Evolutionary conservation across 2,329 filamentous ascomycete species (phyloP).

Genomic region (Pyrenochaeta sp.): DNA sequence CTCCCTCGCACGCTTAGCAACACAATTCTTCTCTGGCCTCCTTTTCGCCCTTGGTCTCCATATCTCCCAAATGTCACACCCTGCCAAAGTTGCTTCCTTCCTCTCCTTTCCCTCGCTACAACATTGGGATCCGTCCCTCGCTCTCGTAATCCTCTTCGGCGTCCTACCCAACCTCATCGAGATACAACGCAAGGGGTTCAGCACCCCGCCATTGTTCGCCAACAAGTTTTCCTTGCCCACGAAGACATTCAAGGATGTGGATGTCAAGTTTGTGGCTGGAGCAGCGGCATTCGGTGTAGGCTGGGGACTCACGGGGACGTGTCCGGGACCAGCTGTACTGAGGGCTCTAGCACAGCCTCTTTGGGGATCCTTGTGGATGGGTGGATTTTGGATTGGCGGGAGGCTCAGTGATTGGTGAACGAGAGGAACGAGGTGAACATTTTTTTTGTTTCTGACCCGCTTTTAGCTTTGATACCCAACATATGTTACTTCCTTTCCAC

Average conservation of each 20-base stretch:
- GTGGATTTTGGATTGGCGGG: conserved; percentile 56
- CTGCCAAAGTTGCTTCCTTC: conserved; percentile 61
- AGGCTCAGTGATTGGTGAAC: conserved; percentile 1
- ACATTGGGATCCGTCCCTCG: conserved; percentile 61
- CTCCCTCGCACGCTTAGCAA: conserved; percentile 43
- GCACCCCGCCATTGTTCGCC: conserved; percentile 52
- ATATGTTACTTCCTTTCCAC: neutral
- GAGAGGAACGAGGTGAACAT: neutral
- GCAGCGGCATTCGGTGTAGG: conserved; percentile 59
- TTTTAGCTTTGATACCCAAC: conserved; percentile 1
- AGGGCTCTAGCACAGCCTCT: conserved; percentile 56
- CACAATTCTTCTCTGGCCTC: conserved; percentile 57
- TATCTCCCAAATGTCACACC: conserved; percentile 61
- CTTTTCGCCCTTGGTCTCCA: conserved; percentile 62
- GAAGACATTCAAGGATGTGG: conserved; percentile 56
- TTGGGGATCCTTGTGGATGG: conserved; percentile 59
- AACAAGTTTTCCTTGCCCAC: conserved; percentile 55
- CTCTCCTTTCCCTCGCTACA: conserved; percentile 54
- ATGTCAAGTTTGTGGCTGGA: conserved; percentile 59
- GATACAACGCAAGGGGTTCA: conserved; percentile 31
- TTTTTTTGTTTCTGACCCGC: neutral
- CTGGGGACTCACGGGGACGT: conserved; percentile 62
- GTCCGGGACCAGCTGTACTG: conserved; percentile 61
- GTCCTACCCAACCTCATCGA: conserved; percentile 56
- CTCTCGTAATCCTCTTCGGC: conserved; percentile 59